phyloP scores from a whole-genome alignment of 371 early-diverging fungal species.

The Syncephalastrum sp. region DNA sequence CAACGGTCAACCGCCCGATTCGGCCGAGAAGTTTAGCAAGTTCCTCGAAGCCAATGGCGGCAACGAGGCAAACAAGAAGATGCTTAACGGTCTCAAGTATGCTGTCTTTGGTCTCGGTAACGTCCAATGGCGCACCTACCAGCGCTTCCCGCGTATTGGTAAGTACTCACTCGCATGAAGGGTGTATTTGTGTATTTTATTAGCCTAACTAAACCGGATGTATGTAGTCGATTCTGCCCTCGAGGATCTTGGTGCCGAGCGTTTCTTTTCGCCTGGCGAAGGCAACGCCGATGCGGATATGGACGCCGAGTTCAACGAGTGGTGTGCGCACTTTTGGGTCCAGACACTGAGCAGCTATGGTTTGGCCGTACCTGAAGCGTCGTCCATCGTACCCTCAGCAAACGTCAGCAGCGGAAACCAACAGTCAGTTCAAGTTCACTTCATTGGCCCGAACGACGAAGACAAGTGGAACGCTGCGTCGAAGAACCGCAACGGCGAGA shows the following conservation, averaged over 20 bases:
- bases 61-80: constrained; percentile 21
- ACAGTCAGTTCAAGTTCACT: constrained; percentile 20
- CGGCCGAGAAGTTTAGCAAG: constrained; percentile 53
- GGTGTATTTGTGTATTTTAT: no score
- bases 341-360: constrained; percentile 30
- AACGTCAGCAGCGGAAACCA: constrained; percentile 10
- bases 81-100: constrained; percentile 36
- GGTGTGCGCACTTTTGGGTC: constrained; percentile 50
- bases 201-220: no score
- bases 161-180: no score
- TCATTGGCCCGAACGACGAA: constrained; percentile 27
- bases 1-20: constrained; percentile 62
- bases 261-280: constrained; percentile 42
- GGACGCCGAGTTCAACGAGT: constrained; percentile 47
- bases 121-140: constrained; percentile 62
- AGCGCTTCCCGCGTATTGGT: constrained; percentile 46
- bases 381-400: constrained; percentile 36
- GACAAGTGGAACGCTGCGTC: constrained; percentile 28
- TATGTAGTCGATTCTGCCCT: constrained; percentile 24
- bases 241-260: constrained; percentile 49
- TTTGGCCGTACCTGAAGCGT: constrained; percentile 27
- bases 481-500: constrained; percentile 29
- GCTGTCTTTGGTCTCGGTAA: constrained; percentile 61
- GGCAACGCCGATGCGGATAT: constrained; percentile 57
- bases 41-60: constrained; percentile 32